Evolutionary conservation across 1,284 basidiomycete genomes (phyloP).

Genomic region (Peniophora sp.): DNA sequence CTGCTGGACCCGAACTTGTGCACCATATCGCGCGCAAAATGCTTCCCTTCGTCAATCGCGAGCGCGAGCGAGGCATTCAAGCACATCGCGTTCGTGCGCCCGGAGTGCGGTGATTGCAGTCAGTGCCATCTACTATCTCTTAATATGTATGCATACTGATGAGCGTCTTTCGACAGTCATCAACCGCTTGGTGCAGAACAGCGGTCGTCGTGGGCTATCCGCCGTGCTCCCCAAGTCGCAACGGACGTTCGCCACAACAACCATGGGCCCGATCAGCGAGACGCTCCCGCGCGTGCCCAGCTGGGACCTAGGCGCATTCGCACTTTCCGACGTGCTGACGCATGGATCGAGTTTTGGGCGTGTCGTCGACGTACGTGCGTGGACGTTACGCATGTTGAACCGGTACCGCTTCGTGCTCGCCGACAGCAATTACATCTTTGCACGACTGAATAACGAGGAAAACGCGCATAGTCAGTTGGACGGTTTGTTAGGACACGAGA

Average conservation of each 20-base stretch:
- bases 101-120: conserved; percentile 43
- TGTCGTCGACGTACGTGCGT: conserved; percentile 27
- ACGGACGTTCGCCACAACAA: conserved; percentile 9
- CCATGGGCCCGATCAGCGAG: conserved; percentile 16
- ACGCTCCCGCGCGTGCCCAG: conserved; percentile 32
- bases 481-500: conserved; percentile 9
- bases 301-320: conserved; percentile 30
- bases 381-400: conserved; percentile 31
- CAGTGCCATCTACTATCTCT: conserved; percentile 14
- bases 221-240: conserved; percentile 32
- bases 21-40: conserved; percentile 8
- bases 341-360: conserved; percentile 12
- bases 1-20: conserved; percentile 1
- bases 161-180: conserved; percentile 24
- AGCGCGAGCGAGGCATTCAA: conserved; percentile 33
- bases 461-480: conserved; percentile 7
- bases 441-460: background rate
- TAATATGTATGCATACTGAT: background rate
- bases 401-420: conserved; percentile 30
- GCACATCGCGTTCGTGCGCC: conserved; percentile 32
- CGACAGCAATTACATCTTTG: background rate
- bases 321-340: conserved; percentile 27
- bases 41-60: conserved; percentile 12
- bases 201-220: conserved; percentile 33
- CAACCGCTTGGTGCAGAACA: conserved; percentile 33